Evolutionary conservation across 208 protist genomes (phyloP), one percentile per base, ranked within the genome.

Genomic region (Wallacemonas sp.): DNA sequence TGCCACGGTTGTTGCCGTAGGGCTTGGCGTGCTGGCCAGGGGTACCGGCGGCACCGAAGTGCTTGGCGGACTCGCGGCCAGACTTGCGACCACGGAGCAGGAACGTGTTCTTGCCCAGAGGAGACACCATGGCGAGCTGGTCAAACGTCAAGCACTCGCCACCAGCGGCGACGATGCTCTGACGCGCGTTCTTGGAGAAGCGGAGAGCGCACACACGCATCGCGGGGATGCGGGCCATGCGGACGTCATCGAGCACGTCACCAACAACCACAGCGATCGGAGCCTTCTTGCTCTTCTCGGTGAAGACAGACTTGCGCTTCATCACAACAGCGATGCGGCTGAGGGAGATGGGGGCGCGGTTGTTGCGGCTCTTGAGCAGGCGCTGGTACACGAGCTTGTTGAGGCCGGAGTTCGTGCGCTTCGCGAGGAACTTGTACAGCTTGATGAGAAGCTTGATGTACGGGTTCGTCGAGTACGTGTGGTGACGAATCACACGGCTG

Each of bases 111-210:
- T 93, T 90, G 42, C 99, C 99, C 36, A 89, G 99, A 55, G 99
- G 99, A 33, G 90, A 79, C 26, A 94, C 70, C 70, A 99, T 91
- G 46, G 81, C 79, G 62, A 88, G 84, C 78, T 99, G 97, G 82
- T 99, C 99, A 66, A 99, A 99, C 64, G 99, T 99, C 36, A 99
- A 80, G 88, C 86, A 93, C 87, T 99, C 93, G 68, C 99, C 99
- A 67, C 99, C 99, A 36, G 98, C 98, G 39, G 96, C 96, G 41
- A 97, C 72, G 80, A 99, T 99, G 84, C 98, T 96, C 47, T 96
- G 91, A 79, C 98, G 97, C 56, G 98, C 99, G 66, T 81, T 93
- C 74, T 99, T 97, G 62, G 99, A 99, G 90, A 99, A 98, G 72
- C 91, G 91, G 39, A 99, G 98, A 38, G 99, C 99, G 86, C 95